Evolutionary conservation across 495 filamentous ascomycete species (phyloP).

Genomic region (Trichoderma reesei): DNA sequence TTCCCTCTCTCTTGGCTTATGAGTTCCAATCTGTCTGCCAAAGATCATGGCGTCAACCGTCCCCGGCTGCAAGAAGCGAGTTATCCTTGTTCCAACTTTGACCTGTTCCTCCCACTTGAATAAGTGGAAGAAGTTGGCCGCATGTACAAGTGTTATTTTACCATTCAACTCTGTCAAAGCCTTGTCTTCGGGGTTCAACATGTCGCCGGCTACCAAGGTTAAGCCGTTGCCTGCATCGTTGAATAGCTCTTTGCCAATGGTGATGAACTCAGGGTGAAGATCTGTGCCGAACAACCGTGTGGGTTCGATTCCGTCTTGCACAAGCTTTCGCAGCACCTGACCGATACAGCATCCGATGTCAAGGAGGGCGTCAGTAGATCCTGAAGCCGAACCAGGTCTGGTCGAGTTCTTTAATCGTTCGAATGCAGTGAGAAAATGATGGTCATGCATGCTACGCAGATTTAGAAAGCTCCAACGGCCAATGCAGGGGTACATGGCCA

Average conservation of each 20-base stretch:
- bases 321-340: constrained; percentile 36
- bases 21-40: constrained; percentile 38
- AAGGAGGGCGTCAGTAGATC: constrained; percentile 18
- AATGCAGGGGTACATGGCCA: constrained; percentile 45
- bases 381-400: constrained; percentile 12
- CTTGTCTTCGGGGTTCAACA: constrained; percentile 35
- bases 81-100: constrained; percentile 28
- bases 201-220: constrained; percentile 37
- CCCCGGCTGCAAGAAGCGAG: constrained; percentile 28
- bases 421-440: constrained; percentile 28
- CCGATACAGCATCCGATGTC: constrained; percentile 41
- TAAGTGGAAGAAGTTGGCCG: constrained; percentile 46
- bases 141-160: constrained; percentile 42
- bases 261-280: constrained; percentile 32
- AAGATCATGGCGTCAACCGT: constrained; percentile 35
- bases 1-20: constrained; percentile 20
- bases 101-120: constrained; percentile 41
- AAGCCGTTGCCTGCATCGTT: constrained; percentile 30
- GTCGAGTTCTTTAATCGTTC: constrained; percentile 23
- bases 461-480: constrained; percentile 44
- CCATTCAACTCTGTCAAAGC: constrained; percentile 25
- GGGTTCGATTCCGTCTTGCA: constrained; percentile 30
- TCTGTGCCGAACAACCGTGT: constrained; percentile 34
- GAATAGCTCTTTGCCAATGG: constrained; percentile 41
- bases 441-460: constrained; percentile 25